phyloP scores from a whole-genome alignment of 768 basidiomycete species.

The Boletus eberwhitei region DNA sequence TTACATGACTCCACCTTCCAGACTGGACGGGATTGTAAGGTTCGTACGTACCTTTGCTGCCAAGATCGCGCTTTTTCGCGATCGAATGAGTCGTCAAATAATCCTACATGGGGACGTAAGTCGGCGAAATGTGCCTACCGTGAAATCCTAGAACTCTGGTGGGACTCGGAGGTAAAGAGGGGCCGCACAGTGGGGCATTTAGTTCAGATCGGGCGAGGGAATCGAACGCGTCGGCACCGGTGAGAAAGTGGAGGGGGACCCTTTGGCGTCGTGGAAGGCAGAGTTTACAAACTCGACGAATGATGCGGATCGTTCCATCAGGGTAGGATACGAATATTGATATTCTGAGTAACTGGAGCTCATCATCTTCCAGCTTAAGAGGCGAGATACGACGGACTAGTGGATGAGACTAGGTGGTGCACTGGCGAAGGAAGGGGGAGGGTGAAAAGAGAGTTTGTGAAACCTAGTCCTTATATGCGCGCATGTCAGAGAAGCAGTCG shows the following conservation, averaged over 20 bases:
- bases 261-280: neutral
- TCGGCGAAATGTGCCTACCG: neutral
- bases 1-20: neutral
- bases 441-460: neutral
- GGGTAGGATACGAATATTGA: neutral
- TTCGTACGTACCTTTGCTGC: neutral
- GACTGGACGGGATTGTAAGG: neutral
- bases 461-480: neutral
- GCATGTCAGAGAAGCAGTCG: neutral
- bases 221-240: neutral
- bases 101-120: neutral
- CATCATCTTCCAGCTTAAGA: too few relatives aligned
- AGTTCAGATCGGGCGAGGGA: too few relatives aligned
- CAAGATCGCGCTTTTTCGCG: neutral
- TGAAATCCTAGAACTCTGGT: neutral
- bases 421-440: neutral
- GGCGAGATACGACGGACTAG: neutral
- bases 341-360: neutral
- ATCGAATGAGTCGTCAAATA: neutral
- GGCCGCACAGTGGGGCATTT: neutral
- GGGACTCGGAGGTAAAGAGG: too few relatives aligned
- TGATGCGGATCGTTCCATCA: neutral
- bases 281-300: neutral
- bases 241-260: neutral
- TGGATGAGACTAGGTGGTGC: neutral